Percentiles rank a stretch among this genome's conserved stretches.
Evolutionary conservation across 2,329 filamentous ascomycete species (phyloP).

Genomic region (Lachnellula cervina): DNA sequence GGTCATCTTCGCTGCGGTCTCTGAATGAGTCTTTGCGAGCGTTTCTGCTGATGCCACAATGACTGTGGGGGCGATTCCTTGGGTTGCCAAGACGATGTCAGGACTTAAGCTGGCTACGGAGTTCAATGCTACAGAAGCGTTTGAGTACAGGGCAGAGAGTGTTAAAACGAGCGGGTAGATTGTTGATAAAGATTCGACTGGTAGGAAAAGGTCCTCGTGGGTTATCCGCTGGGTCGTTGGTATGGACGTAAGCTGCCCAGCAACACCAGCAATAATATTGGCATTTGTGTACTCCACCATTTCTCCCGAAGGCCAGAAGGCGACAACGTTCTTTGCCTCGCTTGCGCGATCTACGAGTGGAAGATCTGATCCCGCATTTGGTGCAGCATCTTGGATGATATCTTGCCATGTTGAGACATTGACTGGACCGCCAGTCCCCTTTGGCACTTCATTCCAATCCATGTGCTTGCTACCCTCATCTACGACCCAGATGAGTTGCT

Average conservation of each 20-base stretch:
- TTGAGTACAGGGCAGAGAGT: constrained; percentile 76
- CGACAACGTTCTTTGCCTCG: constrained; percentile 52
- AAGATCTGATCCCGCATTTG: constrained; percentile 55
- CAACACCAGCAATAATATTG: constrained; percentile 85
- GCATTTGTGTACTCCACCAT: constrained; percentile 76
- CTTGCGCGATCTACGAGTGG: constrained; percentile 55
- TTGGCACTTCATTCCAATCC: constrained; percentile 88
- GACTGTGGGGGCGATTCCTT: constrained; percentile 74
- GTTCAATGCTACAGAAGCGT: constrained; percentile 81
- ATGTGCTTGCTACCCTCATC: constrained; percentile 87
- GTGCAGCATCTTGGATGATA: constrained; percentile 66
- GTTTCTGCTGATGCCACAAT: constrained; percentile 73
- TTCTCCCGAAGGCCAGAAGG: constrained; percentile 64
- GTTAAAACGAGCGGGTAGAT: constrained; percentile 76
- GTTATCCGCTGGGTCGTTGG: constrained; percentile 70
- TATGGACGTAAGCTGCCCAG: constrained; percentile 70
- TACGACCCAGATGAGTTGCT: constrained; percentile 85
- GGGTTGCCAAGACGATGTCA: constrained; percentile 68
- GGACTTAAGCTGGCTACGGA: constrained; percentile 73
- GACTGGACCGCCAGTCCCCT: constrained; percentile 67
- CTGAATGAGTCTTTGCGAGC: constrained; percentile 61
- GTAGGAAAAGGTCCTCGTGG: constrained; percentile 74
- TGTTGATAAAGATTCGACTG: constrained; percentile 74
- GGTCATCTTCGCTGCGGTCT: constrained; percentile 54
- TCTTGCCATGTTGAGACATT: constrained; percentile 93